Conservation (phyloP, 169 alveolate genomes). For the Plasmodium gallinaceum region DNA sequence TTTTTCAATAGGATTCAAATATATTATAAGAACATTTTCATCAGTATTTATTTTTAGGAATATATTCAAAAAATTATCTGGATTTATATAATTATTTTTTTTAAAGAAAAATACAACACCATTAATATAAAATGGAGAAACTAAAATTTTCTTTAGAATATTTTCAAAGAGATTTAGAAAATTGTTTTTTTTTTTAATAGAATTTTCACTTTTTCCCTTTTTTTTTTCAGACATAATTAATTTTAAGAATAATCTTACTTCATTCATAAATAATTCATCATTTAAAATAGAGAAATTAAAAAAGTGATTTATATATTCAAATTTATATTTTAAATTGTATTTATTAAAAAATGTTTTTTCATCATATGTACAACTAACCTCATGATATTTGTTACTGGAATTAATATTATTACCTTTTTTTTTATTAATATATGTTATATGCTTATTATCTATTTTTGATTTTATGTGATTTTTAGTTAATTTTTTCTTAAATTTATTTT, state of each 20-base stretch:
- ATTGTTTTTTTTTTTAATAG: slow-evolving; percentile 34
- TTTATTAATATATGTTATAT: slow-evolving; percentile 17
- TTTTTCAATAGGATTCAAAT: slow-evolving; percentile 49
- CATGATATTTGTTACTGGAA: slow-evolving; percentile 7
- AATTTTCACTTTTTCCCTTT: slow-evolving; percentile 46
- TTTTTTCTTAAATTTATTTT: slow-evolving; percentile 32
- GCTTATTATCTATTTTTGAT: slow-evolving; percentile 69
- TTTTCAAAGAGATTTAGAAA: slow-evolving; percentile 25
- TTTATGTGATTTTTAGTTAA: slow-evolving; percentile 12
- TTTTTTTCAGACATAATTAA: slow-evolving; percentile 21
- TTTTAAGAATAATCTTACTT: slow-evolving; percentile 40
- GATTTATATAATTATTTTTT: slow-evolving; percentile 65
- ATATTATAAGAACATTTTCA: slow-evolving; percentile 31
- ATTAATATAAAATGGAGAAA: slow-evolving; percentile 44
- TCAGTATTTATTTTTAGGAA: slow-evolving; percentile 20
- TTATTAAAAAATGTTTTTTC: slow-evolving; percentile 55
- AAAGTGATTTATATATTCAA: slow-evolving; percentile 41
- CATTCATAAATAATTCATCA: slow-evolving; percentile 49
- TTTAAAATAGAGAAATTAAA: slow-evolving; percentile 51
- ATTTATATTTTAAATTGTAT: slow-evolving; percentile 42
- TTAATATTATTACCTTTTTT: slow-evolving; percentile 15
- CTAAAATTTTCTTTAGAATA: slow-evolving; percentile 35
- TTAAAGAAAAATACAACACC: slow-evolving; percentile 63
- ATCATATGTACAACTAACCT: background rate
- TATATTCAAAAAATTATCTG: slow-evolving; percentile 27